Evolutionary conservation across 805 yeast genomes (phyloP), one percentile per base, ranked within the genome.

Genomic region (Yarrowia sp.): DNA sequence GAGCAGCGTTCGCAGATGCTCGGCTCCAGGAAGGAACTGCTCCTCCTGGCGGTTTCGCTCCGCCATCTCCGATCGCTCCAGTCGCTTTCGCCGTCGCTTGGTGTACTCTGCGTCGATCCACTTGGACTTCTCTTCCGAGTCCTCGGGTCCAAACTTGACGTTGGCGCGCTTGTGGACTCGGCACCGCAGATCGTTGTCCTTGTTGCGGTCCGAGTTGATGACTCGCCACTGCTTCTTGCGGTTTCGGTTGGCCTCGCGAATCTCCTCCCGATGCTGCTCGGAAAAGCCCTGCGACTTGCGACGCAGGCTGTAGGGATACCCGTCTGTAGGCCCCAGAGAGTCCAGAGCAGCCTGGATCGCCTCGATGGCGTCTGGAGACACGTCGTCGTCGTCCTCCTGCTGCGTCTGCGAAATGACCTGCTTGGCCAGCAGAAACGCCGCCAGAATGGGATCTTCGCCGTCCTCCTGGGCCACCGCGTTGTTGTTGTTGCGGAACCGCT

Each of bases 171-270:
- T 86, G 65, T 82, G 80, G 19, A 93, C 85, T 62, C 98, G 78
- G 0, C 88, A 83, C 59, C 96, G 79, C 61, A 93, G 76, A 70
- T 93, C 98, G 68, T 90, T 87, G 71, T 91, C 97, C 75, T 89
- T 86, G 72, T 92, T 92, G 66, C 94, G 79, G 64, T 86, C 86
- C 8, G 82, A 81, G 70, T 93, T 90, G 25, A 83, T 85, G 66
- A 84, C 92, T 68, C 96, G 79, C 96, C 96, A 90, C 66, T 82
- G 81, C 74, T 87, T 85, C 75, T 90, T 90, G 19, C 96, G 77
- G 61, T 84, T 88, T 51, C 96, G 77, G 68, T 90, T 90, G 51
- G 84, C 92, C 24, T 80, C 67, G 53, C 91, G 75, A 10, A 85
- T 76, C 64, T 83, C 80, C 68, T 86, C 90, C 64, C 80, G 80